Percentiles rank a stretch among this genome's conserved stretches.
These are phyloP conservation scores for Gomphus sp. DNA, from an alignment of 1,284 basidiomycete genomes.

Conservation along the genomic window DNA sequence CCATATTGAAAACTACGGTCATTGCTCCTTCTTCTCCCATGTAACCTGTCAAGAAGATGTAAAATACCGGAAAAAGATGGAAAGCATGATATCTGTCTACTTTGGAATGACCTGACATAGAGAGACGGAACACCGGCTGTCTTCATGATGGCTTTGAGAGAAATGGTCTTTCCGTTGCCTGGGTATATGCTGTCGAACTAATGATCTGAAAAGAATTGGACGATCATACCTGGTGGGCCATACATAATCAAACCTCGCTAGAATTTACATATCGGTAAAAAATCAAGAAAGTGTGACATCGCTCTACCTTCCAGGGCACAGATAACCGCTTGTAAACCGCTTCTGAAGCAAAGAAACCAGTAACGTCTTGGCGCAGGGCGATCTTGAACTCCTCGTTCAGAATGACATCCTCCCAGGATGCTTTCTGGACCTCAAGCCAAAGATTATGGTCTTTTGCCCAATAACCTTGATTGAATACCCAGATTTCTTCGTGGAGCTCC, in stretches of 20 bases:
- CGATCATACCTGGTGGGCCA: slow-evolving; percentile 53
- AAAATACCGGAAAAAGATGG: neutral
- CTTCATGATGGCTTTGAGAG: slow-evolving; percentile 68
- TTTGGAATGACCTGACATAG: slow-evolving; percentile 51
- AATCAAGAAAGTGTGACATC: slow-evolving; percentile 3
- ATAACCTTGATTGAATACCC: slow-evolving; percentile 61
- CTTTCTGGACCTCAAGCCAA: slow-evolving; percentile 64
- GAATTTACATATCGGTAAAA: neutral
- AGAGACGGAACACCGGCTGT: slow-evolving; percentile 59
- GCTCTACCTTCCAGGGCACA: slow-evolving; percentile 72
- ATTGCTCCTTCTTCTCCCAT: slow-evolving; percentile 63
- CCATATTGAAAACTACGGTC: slow-evolving; percentile 53
- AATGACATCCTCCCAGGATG: slow-evolving; percentile 67
- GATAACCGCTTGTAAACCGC: slow-evolving; percentile 59
- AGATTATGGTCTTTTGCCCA: slow-evolving; percentile 59
- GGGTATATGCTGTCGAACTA: slow-evolving; percentile 2
- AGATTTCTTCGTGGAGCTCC: slow-evolving; percentile 56
- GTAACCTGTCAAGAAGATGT: slow-evolving; percentile 29
- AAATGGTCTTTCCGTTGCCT: slow-evolving; percentile 83
- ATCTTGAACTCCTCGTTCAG: slow-evolving; percentile 65
- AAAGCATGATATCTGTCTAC: neutral
- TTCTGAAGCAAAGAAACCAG: slow-evolving; percentile 69
- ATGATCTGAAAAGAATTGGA: neutral
- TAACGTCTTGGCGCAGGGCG: slow-evolving; percentile 58
- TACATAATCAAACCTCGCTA: slow-evolving; percentile 67